Base-by-base conservation (phyloP, 2,329 filamentous ascomycete species). In the Didymosphaeria variabile region DNA sequence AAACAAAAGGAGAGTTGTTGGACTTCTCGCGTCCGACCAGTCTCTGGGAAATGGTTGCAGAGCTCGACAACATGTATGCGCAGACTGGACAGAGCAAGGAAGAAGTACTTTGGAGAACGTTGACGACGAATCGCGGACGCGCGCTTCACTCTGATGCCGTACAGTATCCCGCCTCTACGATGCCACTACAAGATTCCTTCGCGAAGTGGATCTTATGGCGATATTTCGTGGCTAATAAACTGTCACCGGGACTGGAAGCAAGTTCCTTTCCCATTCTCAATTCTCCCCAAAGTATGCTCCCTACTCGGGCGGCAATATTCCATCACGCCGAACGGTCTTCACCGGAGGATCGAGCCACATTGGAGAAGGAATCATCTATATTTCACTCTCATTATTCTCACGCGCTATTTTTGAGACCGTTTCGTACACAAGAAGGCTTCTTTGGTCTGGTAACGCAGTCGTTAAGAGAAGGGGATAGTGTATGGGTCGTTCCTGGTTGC, bases 381-480 rank as follows among this genome's bases (percentile, higher is more conserved):
- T 68, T 58, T 31, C 60, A 68, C 29, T 19, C 63, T 19, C 55
- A 63, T n/a, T 68, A 65, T 36, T 62, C 57, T 1, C 63, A 66
- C 40, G 63, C 66, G 2, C 55, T 63, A 34, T 45, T 61, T 1
- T 45, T 59, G 3, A 57, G 65, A 17, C 65, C 60, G 1, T 68
- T 65, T 32, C 57, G 61, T 10, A 69, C 64, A 2, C 57, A 55
- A 29, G 29, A 61, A 17, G 60, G 62, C 19, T 62, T 61, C 21
- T 60, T 71, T 19, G 64, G 67, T 6, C 59, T 71, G 9, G 64
- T 60, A 5, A 61, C 65, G 19, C 62, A 65, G 36, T 64, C 62
- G 38, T 29, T 71, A 38, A 45, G 60, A 3, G 45, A 62, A 47
- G 59, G 50, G 15, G 65, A 68, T 19, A 57, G 53, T 26, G 50